A percentile compares a stretch with the other conserved stretches of the same genome.
Evolutionary conservation across 2,329 filamentous ascomycete species (phyloP).

Genomic region (Aspergillus ruber): DNA sequence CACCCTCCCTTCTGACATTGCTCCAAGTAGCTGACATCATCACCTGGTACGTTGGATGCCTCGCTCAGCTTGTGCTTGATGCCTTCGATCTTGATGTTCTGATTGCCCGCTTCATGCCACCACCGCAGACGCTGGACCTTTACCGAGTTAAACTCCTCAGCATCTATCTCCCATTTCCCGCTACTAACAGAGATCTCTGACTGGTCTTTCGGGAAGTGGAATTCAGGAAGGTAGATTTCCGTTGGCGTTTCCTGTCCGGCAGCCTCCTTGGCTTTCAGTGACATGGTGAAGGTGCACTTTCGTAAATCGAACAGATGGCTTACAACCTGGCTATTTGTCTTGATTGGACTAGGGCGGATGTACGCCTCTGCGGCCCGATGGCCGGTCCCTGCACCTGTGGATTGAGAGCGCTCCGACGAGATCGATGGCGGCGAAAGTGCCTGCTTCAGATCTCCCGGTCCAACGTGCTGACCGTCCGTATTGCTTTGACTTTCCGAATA

Average conservation of each 20-base stretch:
- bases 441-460: slow-evolving; percentile 67
- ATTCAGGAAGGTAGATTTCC: slow-evolving; percentile 78
- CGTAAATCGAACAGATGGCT: slow-evolving; percentile 76
- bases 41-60: slow-evolving; percentile 47
- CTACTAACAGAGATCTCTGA: slow-evolving; percentile 69
- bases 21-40: slow-evolving; percentile 74
- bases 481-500: slow-evolving; percentile 49
- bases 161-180: slow-evolving; percentile 83
- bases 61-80: slow-evolving; percentile 53
- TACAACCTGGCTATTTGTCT: slow-evolving; percentile 63
- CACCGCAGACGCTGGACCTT: slow-evolving; percentile 72
- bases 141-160: slow-evolving; percentile 62
- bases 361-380: slow-evolving; percentile 90
- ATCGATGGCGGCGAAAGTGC: slow-evolving; percentile 55
- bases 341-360: slow-evolving; percentile 74
- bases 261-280: slow-evolving; percentile 55
- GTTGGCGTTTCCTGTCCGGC: slow-evolving; percentile 65
- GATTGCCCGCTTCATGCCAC: slow-evolving; percentile 87
- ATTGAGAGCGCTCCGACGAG: slow-evolving; percentile 50
- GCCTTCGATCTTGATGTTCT: slow-evolving; percentile 70
- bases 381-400: slow-evolving; percentile 60
- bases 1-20: slow-evolving; percentile 45
- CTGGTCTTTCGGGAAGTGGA: slow-evolving; percentile 75
- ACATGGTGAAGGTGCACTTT: slow-evolving; percentile 69
- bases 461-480: slow-evolving; percentile 49